Evolutionary conservation across 106 monocot species (phyloP), one percentile per base, ranked within the genome.

Genomic region (Hemerocallis citrina): DNA sequence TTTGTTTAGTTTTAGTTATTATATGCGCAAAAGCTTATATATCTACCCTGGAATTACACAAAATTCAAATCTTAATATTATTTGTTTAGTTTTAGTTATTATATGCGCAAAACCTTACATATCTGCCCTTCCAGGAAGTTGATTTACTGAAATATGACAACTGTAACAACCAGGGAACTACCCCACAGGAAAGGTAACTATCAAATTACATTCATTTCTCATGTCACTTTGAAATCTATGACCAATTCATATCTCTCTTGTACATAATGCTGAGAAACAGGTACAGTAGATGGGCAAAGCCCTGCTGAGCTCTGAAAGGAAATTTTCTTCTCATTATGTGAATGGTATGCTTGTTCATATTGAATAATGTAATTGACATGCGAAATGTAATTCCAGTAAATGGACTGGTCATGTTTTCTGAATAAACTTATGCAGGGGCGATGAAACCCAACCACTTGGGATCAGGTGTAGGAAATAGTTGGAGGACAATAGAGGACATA

Each of bases 61-160:
- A n/a, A n/a, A n/a, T n/a, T n/a, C n/a, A n/a, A n/a, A n/a, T n/a
- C n/a, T n/a, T n/a, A n/a, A n/a, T n/a, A n/a, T n/a, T n/a, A n/a
- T n/a, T n/a, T n/a, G n/a, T n/a, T n/a, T n/a, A n/a, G n/a, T n/a
- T n/a, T n/a, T n/a, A n/a, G n/a, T n/a, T n/a, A n/a, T n/a, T n/a
- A n/a, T n/a, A n/a, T n/a, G n/a, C n/a, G n/a, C n/a, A n/a, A n/a
- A n/a, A n/a, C n/a, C n/a, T n/a, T n/a, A n/a, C n/a, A n/a, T n/a
- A n/a, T n/a, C n/a, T n/a, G n/a, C n/a, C n/a, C n/a, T 14, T 64
- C 1, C 66, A 93, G 93, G 93, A 67, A 56, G 62, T 88, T 22
- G 88, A 93, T 30, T 93, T 88, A 52, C 77, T 93, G 65, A 93
- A 93, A 59, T 93, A 93, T 58, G 93, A 89, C 34, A 93, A 93